Percentiles rank a stretch among this genome's conserved stretches.
Conservation (phyloP, 768 basidiomycete genomes). For the Lentinus brumalis region DNA sequence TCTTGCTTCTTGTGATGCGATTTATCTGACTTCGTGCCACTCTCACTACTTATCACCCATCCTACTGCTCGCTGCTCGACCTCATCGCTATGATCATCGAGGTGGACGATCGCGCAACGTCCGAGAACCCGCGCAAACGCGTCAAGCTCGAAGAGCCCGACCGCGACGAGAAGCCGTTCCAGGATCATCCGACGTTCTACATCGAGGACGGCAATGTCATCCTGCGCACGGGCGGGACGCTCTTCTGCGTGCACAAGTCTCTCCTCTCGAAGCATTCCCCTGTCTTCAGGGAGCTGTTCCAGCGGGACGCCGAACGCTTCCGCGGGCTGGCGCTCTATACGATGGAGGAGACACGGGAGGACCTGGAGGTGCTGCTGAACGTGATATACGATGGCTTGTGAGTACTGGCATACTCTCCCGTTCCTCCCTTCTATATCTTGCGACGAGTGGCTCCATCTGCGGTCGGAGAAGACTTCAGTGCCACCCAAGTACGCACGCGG, state of each 20-base stretch:
- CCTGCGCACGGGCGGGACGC: conserved; percentile 18
- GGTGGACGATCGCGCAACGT: no score
- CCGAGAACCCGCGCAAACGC: background rate
- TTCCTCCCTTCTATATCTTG: background rate
- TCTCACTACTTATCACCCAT: no score
- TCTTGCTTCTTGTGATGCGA: no score
- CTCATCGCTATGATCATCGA: no score
- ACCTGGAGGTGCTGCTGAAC: conserved; percentile 27
- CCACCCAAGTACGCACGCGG: no score
- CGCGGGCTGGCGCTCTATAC: conserved; percentile 25
- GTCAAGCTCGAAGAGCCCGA: background rate
- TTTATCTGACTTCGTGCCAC: no score
- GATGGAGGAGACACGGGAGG: conserved; percentile 29
- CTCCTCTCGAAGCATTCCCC: conserved; percentile 29
- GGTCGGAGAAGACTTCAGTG: no score
- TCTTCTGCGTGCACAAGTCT: conserved; percentile 31
- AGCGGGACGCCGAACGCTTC: conserved; percentile 13
- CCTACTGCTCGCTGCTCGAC: no score
- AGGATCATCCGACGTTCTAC: conserved; percentile 31
- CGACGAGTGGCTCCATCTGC: no score
- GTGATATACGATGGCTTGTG: conserved; percentile 31
- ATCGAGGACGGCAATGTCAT: conserved; percentile 37
- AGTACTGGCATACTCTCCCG: conserved; percentile 9
- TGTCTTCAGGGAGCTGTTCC: conserved; percentile 28
- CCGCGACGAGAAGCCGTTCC: conserved; percentile 16